Evolutionary conservation across 179 eudicot genomes (phyloP).

Genomic region (Vitellaria paradoxa): DNA sequence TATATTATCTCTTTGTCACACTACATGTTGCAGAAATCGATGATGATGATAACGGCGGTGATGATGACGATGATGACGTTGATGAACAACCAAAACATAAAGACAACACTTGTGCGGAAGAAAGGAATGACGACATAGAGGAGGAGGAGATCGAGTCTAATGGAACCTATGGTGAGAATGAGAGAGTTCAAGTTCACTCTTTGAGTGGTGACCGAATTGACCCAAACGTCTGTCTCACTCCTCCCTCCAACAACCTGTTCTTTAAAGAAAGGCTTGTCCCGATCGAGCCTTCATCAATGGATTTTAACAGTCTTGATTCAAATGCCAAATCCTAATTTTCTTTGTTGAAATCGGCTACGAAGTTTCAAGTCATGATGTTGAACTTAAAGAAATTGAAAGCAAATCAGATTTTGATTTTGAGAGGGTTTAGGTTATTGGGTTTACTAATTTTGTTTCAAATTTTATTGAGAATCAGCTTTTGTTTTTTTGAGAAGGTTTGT

Average conservation of each 20-base stretch:
- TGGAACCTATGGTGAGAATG: background rate
- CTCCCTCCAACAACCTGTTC: slow-evolving; percentile 53
- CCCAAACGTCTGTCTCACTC: no score
- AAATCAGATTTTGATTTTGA: background rate
- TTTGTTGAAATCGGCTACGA: slow-evolving; percentile 34
- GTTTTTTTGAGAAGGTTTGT: no score
- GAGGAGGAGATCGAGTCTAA: background rate
- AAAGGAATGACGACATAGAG: background rate
- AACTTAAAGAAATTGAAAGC: slow-evolving; percentile 52
- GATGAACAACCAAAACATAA: background rate
- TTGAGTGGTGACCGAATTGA: background rate
- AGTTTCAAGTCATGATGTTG: slow-evolving; percentile 48
- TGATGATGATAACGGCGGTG: slow-evolving; percentile 6
- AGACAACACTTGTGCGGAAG: background rate
- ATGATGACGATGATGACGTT: slow-evolving; percentile 5
- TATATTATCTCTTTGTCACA: background rate
- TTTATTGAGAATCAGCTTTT: no score
- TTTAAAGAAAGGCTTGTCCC: slow-evolving; percentile 41
- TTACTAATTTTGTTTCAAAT: no score
- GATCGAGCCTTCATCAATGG: slow-evolving; percentile 13
- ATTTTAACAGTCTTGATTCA: slow-evolving; percentile 28
- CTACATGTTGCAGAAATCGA: background rate
- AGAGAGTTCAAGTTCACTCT: slow-evolving; percentile 21
- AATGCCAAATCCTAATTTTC: slow-evolving; percentile 12
- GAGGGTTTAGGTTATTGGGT: no score